Evolutionary conservation across 306 rosid genomes (phyloP), one percentile per base, ranked within the genome.

Genomic region (Pterocarpus macrocarpus): DNA sequence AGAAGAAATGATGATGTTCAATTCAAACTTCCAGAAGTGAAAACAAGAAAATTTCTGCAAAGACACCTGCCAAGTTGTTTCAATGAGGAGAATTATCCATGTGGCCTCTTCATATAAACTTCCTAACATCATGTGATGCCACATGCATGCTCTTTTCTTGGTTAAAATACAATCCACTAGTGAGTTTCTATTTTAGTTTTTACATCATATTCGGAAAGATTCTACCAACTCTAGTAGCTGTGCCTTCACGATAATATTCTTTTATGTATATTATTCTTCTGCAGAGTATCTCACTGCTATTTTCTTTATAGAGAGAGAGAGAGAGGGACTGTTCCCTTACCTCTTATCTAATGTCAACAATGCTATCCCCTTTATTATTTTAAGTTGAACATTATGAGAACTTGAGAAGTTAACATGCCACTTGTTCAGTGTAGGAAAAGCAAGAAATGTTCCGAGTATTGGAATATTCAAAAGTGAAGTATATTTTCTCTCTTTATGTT

Each of bases 111-210:
- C 34, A 81, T 78, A 34, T 76, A 74, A 79, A 61, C 44, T 61
- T 64, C 72, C 17, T 64, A 17, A 66, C 65, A 38, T 78, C 93
- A 88, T 85, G 90, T 88, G 91, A 79, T 15, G 56, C 80, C 90
- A 90, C 94, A 86, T 89, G 91, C 72, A 66, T 76, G 22, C 14
- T 58, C 78, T 44, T 81, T 69, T 75, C 77, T 64, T 66, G 73
- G 77, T 69, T 75, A 83, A 62, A 75, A 49, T 79, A 87, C 88
- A 81, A 58, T 14, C 30, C 66, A 80, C 35, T 76, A 41, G 35
- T 55, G 49, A 67, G 38, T 78, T 82, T 74, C 69, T 8, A 83
- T 38, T 73, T 68, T 65, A 80, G 50, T 65, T 57, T 79, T 70
- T 69, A 69, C 75, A 71, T 50, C 39, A 41, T 69, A 45, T 67